A percentile compares a stretch with the other conserved stretches of the same genome.
phyloP scores from a whole-genome alignment of 441 rosid species.

The Rhodomyrtus psidioides region DNA sequence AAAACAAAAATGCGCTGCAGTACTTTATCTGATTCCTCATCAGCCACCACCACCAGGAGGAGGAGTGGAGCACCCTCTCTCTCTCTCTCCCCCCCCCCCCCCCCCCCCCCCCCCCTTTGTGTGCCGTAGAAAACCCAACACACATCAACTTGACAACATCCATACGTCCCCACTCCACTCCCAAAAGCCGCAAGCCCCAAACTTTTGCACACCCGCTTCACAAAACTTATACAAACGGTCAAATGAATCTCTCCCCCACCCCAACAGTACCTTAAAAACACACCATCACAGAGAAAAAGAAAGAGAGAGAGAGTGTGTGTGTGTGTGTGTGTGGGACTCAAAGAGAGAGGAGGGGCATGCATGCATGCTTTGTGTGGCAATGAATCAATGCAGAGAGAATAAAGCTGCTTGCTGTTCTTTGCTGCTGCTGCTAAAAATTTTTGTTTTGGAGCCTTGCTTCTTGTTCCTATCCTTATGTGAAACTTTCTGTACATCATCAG shows the following conservation, averaged over 20 bases:
- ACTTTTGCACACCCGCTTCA: background rate
- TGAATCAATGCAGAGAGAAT: constrained; percentile 5
- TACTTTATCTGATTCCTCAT: background rate
- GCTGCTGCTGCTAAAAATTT: background rate
- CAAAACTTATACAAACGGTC: background rate
- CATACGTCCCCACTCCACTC: background rate
- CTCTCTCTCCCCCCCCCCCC: background rate
- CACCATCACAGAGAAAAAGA: background rate
- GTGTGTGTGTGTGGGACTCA: no score
- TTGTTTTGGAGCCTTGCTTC: constrained; percentile 24
- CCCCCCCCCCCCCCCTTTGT: background rate
- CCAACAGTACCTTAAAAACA: constrained; percentile 15
- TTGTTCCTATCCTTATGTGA: constrained; percentile 14
- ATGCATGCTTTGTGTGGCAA: background rate
- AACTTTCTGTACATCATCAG: constrained; percentile 12
- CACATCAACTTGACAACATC: background rate
- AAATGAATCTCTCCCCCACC: background rate
- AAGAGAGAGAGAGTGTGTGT: no score
- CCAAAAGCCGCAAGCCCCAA: background rate
- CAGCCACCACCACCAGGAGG: background rate
- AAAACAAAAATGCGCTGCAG: background rate
- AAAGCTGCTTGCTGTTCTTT: constrained; percentile 18
- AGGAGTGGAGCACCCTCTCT: background rate
- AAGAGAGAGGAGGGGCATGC: background rate
- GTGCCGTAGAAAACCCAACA: background rate